phyloP scores from a whole-genome alignment of 768 basidiomycete genomes.

The Pisolithus microcarpus region DNA sequence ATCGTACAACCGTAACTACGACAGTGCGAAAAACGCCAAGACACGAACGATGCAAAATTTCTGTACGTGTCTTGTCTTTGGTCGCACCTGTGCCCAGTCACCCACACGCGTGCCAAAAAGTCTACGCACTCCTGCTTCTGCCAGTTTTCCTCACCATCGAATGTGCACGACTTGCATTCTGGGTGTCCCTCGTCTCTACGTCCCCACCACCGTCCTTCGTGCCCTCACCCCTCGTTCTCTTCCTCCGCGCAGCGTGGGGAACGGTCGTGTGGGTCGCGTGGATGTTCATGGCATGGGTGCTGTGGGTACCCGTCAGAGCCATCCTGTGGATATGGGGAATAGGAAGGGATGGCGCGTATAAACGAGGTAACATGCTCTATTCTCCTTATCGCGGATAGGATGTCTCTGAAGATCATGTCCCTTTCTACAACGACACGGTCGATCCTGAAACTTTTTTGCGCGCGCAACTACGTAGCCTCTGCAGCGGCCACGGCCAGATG shows the following conservation, averaged over 20 bases:
- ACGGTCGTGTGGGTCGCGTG: constrained; percentile 5
- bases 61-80: too few species aligned
- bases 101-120: background rate
- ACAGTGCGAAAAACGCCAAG: too few species aligned
- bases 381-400: background rate
- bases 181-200: background rate
- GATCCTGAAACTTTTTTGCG: too few species aligned
- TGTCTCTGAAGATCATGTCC: background rate
- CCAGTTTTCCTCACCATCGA: constrained; percentile 12
- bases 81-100: too few species aligned
- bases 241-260: background rate
- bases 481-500: constrained; percentile 4
- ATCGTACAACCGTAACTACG: background rate
- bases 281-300: background rate
- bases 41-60: too few species aligned
- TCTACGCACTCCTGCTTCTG: constrained; percentile 6
- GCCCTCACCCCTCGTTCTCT: background rate
- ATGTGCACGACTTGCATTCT: background rate
- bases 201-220: background rate
- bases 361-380: constrained; percentile 3
- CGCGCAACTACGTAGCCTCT: background rate
- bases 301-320: constrained; percentile 9
- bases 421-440: too few species aligned
- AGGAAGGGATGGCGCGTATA: constrained; percentile 7
- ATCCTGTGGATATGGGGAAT: constrained; percentile 13